Conservation (phyloP, 176 grass and related monocot species). For the Pharus latifolius region DNA sequence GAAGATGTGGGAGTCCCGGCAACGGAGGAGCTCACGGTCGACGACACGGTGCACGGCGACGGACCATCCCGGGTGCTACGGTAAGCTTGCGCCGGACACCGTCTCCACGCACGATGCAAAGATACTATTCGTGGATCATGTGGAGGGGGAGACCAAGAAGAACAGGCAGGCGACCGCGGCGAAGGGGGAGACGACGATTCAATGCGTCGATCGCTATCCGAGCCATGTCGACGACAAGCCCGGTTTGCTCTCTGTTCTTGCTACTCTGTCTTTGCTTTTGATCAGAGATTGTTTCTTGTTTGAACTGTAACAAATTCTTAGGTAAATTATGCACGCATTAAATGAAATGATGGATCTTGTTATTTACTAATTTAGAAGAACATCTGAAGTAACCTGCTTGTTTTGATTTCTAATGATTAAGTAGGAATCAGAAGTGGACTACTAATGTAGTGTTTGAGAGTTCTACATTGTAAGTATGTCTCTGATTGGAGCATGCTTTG, state of each 20-base stretch:
- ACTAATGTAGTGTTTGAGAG: neutral
- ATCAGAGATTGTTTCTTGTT: neutral
- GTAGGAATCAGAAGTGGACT: neutral
- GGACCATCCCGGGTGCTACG: constrained; percentile 35
- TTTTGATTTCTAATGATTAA: too few species aligned
- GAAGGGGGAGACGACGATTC: constrained; percentile 21
- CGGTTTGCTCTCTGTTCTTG: constrained; percentile 20
- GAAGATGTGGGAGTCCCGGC: constrained; percentile 54
- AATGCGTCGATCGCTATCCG: constrained; percentile 31
- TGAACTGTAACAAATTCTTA: too few species aligned
- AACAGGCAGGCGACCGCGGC: neutral
- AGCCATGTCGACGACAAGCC: constrained; percentile 46
- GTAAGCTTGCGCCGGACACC: constrained; percentile 2
- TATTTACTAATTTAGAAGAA: neutral
- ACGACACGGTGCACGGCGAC: neutral
- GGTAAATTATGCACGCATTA: too few species aligned
- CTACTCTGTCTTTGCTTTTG: neutral
- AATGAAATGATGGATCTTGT: neutral
- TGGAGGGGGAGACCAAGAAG: constrained; percentile 31
- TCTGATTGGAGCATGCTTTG: neutral
- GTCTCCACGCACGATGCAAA: constrained; percentile 19
- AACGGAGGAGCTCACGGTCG: constrained; percentile 37
- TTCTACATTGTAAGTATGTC: neutral
- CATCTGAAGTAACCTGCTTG: neutral
- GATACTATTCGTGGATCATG: constrained; percentile 54